Base-by-base conservation (phyloP, 1,139 yeast genomes). In the Saccharomycopsis hybrid region DNA sequence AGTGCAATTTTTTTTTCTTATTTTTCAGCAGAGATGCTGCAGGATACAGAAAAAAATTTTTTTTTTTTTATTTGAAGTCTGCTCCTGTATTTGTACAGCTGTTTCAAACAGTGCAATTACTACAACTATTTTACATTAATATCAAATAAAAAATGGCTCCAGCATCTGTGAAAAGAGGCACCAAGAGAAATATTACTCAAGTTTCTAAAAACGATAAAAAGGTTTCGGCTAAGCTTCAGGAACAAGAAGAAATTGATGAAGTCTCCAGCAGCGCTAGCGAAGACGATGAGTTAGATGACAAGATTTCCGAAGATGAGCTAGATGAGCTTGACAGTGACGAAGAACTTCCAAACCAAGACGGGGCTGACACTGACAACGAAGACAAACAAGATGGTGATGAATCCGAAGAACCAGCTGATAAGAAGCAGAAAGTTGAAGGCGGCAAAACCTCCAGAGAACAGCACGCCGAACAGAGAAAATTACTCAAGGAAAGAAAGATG, bases 391-490 rank as follows among this genome's bases (percentile, higher is more conserved):
- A 61, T 5, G 65, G 59, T n/a, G 59, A 56, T n/a, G 62, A 56
- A 3, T 57, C 54, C 2, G 62, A 54, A 13, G 61, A 55, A 11
- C 56, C 48, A 4, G 61, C 53, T 2, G 53, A 51, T 11, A 61
- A 56, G 4, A 52, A 46, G 29, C 52, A 50, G 25, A 56, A 55
- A 36, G 54, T 45, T 2, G 56, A 50, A 28, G 59, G 56, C 35
- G 57, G 61, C 29, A 74, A 75, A 62, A 75, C 77, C 57, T 54
- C 80, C 2, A 77, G 87, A 1, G 89, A 83, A 64, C 82, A 82
- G 59, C 95, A 87, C 61, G 82, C 82, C 13, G 96, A 88, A 63
- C 97, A 90, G 68, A 83, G 82, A 65, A 82, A 82, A 60, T 65
- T 83, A 44, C 73, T 84, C 47, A 79, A 80, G 51, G 97, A 90